Evolutionary conservation across 202 grass and related monocot genomes (phyloP).

Genomic region (Digitaria exilis): DNA sequence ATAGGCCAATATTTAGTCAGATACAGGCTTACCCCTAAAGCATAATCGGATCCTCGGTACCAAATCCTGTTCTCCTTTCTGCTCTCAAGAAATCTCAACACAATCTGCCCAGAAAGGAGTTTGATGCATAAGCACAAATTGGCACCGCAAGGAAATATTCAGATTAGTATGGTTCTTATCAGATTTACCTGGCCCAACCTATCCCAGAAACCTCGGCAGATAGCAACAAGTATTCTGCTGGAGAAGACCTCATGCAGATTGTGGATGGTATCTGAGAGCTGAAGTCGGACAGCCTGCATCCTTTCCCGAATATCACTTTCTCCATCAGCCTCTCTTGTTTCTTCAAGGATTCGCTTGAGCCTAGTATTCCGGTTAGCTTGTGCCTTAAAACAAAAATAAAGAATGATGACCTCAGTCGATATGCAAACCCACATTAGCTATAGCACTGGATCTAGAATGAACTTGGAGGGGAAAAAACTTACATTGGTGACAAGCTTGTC

Average conservation of each 20-base stretch:
- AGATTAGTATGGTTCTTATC: background rate
- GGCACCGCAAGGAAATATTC: background rate
- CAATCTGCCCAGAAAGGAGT: conserved; percentile 57
- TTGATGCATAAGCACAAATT: conserved; percentile 11
- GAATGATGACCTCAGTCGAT: conserved; percentile 1
- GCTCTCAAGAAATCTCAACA: conserved; percentile 89
- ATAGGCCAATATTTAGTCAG: background rate
- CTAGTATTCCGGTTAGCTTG: conserved; percentile 70
- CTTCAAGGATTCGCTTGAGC: conserved; percentile 89
- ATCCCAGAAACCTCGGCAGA: conserved; percentile 92
- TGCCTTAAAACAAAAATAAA: conserved; percentile 57
- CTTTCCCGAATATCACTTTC: conserved; percentile 81
- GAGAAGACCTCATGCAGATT: conserved; percentile 88
- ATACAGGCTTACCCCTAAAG: conserved; percentile 67
- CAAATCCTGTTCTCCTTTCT: conserved; percentile 95
- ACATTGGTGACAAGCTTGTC: conserved; percentile 87
- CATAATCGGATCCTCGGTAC: conserved; percentile 80
- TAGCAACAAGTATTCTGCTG: conserved; percentile 85
- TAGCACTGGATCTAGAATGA: background rate
- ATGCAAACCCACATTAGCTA: conserved; percentile 16
- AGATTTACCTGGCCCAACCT: conserved; percentile 78
- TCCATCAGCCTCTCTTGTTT: conserved; percentile 82
- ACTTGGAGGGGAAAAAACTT: conserved; percentile 27
- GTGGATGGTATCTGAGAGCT: conserved; percentile 76
- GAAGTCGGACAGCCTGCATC: conserved; percentile 72